Conservation (phyloP, 371 early-diverging fungal species). For the Choanephora cucurbitarum region DNA sequence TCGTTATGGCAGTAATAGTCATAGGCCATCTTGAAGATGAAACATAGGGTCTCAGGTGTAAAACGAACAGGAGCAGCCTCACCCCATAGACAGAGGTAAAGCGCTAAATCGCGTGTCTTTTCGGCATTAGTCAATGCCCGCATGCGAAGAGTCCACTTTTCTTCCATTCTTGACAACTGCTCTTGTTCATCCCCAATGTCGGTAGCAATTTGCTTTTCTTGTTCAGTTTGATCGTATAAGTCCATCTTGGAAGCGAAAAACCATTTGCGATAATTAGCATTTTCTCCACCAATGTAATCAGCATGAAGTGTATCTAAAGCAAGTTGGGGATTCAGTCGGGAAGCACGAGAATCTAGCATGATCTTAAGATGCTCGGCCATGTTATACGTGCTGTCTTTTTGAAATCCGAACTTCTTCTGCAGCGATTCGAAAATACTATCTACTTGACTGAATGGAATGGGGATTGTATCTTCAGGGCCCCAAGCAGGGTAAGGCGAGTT, state of each 20-base stretch:
- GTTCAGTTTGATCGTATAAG: slow-evolving; percentile 59
- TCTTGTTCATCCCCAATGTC: slow-evolving; percentile 43
- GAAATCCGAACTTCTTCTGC: slow-evolving; percentile 74
- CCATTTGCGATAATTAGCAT: slow-evolving; percentile 87
- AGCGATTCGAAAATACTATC: slow-evolving; percentile 27
- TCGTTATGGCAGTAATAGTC: slow-evolving; percentile 53
- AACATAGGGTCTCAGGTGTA: slow-evolving; percentile 81
- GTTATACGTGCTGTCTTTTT: slow-evolving; percentile 77
- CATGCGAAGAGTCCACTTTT: slow-evolving; percentile 76
- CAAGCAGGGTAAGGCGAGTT: slow-evolving; percentile 65
- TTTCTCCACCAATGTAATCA: slow-evolving; percentile 85
- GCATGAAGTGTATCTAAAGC: slow-evolving; percentile 82
- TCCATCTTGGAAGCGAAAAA: slow-evolving; percentile 84
- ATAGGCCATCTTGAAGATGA: slow-evolving; percentile 78
- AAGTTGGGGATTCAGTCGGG: slow-evolving; percentile 73
- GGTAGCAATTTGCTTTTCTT: slow-evolving; percentile 43
- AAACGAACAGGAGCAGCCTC: slow-evolving; percentile 84
- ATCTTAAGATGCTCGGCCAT: slow-evolving; percentile 78
- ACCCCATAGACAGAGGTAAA: slow-evolving; percentile 87
- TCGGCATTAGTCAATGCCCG: slow-evolving; percentile 69
- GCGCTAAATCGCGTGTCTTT: slow-evolving; percentile 73
- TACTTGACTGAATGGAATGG: slow-evolving; percentile 18
- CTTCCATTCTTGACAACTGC: slow-evolving; percentile 56
- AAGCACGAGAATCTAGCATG: slow-evolving; percentile 85
- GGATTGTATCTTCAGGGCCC: slow-evolving; percentile 52